These are phyloP conservation scores for Vicia faba DNA, from an alignment of 306 rosid species.

Conservation along the genomic window DNA sequence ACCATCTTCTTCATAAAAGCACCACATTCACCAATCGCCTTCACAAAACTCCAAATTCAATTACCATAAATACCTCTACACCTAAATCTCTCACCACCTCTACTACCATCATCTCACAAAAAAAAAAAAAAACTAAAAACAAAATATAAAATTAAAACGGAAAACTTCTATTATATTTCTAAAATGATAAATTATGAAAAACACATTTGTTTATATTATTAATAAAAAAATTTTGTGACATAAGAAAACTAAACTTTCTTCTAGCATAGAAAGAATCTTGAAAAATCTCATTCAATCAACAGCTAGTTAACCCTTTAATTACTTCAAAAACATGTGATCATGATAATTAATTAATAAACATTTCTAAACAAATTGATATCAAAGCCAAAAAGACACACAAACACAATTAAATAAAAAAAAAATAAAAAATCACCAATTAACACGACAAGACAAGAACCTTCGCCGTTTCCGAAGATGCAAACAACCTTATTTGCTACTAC, in stretches of 20 bases:
- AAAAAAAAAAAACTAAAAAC: no score
- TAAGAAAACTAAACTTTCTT: neutral
- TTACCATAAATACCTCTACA: no score
- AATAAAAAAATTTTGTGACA: no score
- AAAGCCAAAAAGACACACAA: neutral
- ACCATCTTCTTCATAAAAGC: no score
- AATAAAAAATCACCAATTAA: neutral
- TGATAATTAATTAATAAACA: neutral
- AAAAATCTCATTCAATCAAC: neutral
- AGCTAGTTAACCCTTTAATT: neutral
- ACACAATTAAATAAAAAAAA: neutral
- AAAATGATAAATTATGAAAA: neutral
- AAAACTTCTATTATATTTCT: no score
- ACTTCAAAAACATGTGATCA: neutral
- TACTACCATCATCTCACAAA: no score
- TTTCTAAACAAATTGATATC: neutral
- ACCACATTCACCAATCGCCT: no score
- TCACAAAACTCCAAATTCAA: no score
- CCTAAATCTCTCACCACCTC: no score
- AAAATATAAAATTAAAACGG: no score
- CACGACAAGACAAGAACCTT: neutral
- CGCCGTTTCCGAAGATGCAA: slow-evolving; percentile 22
- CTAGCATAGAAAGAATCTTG: slow-evolving; percentile 2
- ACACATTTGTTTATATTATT: no score
- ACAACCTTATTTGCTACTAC: neutral